Evolutionary conservation across 225 moss, liverwort and hornwort genomes (phyloP), one percentile per base, ranked within the genome.

Genomic region (Asterella californica): DNA sequence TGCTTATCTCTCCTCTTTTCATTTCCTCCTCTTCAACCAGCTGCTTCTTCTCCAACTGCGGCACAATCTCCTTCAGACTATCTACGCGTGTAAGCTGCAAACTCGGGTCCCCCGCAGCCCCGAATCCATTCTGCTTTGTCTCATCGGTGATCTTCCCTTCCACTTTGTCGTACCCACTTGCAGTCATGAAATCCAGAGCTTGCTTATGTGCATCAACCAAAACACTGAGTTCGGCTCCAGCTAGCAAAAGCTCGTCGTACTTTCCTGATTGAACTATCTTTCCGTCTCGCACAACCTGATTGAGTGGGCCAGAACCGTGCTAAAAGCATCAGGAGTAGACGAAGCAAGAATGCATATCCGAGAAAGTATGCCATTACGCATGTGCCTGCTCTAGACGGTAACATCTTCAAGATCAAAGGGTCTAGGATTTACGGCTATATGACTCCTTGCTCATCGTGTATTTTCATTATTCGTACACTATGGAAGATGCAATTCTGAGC

Each of bases 191-290:
- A 14, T 77, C 79, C 29, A 89, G 79, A 65, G 89, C 89, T 67
- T 84, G 81, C 67, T 89, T 83, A 65, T 89, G 90, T 17, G 92
- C 89, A 47, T 21, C 69, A 6, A 94, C 86, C 30, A 92, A 48
- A 27, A 54, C 66, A 70, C 59, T 86, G 34, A 92, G 90, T 78
- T 94, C 87, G 0, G 90, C 86, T 38, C 87, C 88, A 34, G 64
- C 80, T 24, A 83, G 78, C 29, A 90, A 66, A 74, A 94, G 90
- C 10, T 92, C 90, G 7, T 90, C 70, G 54, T 88, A 92, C 50
- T 84, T 90, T 15, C 94, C 92, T 36, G 88, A 82, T 84, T 94
- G 90, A 57, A 91, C 88, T 29, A 94, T 94, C 48, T 73, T 86
- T 32, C 92, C 90, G 11, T 85, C 85, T 5, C 85, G 79, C 49